phyloP scores from a whole-genome alignment of 169 alveolate species.

The Cyclospora cayetanensis region DNA sequence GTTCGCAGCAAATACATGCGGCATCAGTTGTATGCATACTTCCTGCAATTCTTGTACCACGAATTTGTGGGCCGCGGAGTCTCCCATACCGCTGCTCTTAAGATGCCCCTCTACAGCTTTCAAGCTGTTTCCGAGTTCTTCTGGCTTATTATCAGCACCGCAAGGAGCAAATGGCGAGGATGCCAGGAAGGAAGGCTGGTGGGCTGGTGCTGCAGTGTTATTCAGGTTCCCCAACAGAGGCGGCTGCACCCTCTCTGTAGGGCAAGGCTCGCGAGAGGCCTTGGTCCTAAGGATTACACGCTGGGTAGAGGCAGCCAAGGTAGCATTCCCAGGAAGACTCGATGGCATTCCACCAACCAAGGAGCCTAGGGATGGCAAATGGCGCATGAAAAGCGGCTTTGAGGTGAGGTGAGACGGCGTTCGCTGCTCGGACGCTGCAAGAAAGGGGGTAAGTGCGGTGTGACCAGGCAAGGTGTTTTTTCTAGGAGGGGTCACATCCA shows the following conservation, averaged over 20 bases:
- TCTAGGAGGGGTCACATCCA: neutral
- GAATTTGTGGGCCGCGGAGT: constrained; percentile 12
- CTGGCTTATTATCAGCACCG: neutral
- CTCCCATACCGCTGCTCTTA: neutral
- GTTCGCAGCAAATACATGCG: too few relatives aligned
- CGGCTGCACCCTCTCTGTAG: neutral
- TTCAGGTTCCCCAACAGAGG: neutral
- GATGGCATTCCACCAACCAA: neutral
- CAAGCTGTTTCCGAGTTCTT: neutral
- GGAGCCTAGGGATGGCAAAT: neutral
- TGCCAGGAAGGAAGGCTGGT: neutral
- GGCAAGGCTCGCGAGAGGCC: neutral
- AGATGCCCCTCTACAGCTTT: neutral
- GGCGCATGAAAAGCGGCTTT: too few relatives aligned
- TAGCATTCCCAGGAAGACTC: neutral
- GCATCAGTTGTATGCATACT: too few relatives aligned
- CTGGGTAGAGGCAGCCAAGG: neutral
- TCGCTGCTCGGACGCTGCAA: neutral
- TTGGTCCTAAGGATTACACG: neutral
- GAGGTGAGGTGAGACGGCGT: too few relatives aligned
- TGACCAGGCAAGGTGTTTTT: neutral
- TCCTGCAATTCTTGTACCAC: constrained; percentile 56
- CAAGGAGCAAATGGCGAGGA: neutral
- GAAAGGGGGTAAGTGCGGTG: neutral
- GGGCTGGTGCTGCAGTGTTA: too few relatives aligned